Base-by-base conservation (phyloP, 1,139 yeast species). In the Yamadazyma membranifaciens region DNA sequence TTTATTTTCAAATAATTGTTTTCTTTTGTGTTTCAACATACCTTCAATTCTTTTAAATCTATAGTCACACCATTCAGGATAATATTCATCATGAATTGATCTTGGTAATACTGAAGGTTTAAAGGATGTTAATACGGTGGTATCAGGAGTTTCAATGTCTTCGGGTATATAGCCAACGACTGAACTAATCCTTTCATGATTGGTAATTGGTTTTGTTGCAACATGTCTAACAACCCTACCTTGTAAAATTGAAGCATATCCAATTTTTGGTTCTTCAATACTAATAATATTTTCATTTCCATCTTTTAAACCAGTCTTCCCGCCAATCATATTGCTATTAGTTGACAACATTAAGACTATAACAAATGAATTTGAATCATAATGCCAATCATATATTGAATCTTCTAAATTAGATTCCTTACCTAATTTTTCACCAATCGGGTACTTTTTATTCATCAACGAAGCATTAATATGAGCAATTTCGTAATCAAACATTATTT, bases 151-250 rank as follows among this genome's bases (percentile, higher is more conserved):
- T 36, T 55, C 46, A 12, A 72, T 62, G 45, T 68, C 62, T 38
- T 61, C 61, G 29, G 80, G 75, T 42, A 74, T 62, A 51, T 63
- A 72, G 1, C 75, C 65, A 11, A 72, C 69, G 20, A 74, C 77
- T 41, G 78, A 46, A 11, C 65, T 52, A 35, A 63, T 63, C 49
- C 69, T 55, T 43, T 64, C 65, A 38, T 59, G 57, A 37, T 60
- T 61, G 4, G 62, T 57, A 11, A 59, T 49, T 6, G 69, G 69
- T 38, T 62, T 62, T 3, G 56, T 52, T 2, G 69, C 69, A 24
- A 65, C 57, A 45, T 65, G 69, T 45, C 56, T 57, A 30, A 64
- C 46, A 9, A 64, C 65, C 46, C 66, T 52, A 12, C 68, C 69
- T 49, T 64, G 69, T 34, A 64, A 51, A 28, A 64, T 41, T n/a